Evolutionary conservation across 129 eudicot genomes (phyloP).

Genomic region (Tanacetum coccineum): DNA sequence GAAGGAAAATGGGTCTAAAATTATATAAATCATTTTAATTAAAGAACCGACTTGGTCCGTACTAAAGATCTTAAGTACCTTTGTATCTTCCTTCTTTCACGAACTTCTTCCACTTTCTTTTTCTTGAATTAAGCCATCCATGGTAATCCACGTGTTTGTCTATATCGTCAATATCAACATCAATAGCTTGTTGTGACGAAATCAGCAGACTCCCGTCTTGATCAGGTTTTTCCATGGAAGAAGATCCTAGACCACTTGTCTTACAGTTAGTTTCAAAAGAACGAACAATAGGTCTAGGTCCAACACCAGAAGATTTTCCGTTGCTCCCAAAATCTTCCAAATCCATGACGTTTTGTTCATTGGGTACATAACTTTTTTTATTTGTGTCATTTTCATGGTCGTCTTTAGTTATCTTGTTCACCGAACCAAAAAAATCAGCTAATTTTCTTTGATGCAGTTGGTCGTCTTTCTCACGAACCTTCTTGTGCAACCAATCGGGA

Average conservation of each 20-base stretch:
- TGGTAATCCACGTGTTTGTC: constrained; percentile 75
- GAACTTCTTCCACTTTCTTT: constrained; percentile 89
- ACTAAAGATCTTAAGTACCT: constrained; percentile 35
- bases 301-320: constrained; percentile 30
- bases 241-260: constrained; percentile 25
- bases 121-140: constrained; percentile 83
- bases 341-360: too few species aligned
- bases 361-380: constrained; percentile 24
- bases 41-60: background rate
- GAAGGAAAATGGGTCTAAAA: background rate
- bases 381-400: constrained; percentile 28
- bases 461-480: constrained; percentile 94
- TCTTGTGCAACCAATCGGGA: constrained; percentile 98
- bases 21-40: background rate
- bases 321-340: too few species aligned
- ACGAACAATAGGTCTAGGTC: constrained; percentile 76
- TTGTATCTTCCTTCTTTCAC: constrained; percentile 79
- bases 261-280: constrained; percentile 50
- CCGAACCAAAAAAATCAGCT: too few species aligned
- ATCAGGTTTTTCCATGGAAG: too few species aligned
- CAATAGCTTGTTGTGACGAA: too few species aligned
- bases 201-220: too few species aligned
- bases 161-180: too few species aligned
- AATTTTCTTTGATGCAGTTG: constrained; percentile 76
- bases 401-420: constrained; percentile 37